phyloP scores from a whole-genome alignment of 371 early-diverging fungal species.

The Fennellomyces sp. region DNA sequence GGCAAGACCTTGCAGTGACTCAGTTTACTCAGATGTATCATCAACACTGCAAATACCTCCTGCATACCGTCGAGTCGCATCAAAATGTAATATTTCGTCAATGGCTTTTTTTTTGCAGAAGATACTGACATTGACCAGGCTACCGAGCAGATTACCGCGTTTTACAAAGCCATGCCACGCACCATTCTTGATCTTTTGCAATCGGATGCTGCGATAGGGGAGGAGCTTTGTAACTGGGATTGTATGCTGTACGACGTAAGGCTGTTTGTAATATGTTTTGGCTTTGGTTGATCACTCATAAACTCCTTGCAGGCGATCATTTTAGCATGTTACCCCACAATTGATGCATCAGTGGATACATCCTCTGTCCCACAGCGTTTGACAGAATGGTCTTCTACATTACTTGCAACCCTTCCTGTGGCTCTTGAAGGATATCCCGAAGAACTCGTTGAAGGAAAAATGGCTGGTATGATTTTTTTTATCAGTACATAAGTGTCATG shows the following conservation, averaged over 20 bases:
- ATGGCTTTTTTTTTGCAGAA: not conserved
- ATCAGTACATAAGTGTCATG: not conserved
- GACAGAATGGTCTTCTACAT: not conserved
- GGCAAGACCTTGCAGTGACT: not conserved
- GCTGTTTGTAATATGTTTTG: not conserved
- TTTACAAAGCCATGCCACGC: not conserved
- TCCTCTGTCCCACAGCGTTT: not conserved
- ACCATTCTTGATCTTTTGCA: not conserved
- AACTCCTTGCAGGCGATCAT: not conserved
- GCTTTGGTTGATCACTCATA: not conserved
- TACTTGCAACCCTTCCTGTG: not conserved
- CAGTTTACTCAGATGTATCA: not conserved
- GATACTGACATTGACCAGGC: not conserved
- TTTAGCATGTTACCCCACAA: not conserved
- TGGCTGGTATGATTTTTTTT: not conserved
- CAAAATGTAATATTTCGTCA: not conserved
- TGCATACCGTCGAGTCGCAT: not conserved
- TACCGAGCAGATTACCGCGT: not conserved
- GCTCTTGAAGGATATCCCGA: not conserved
- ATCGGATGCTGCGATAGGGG: not conserved
- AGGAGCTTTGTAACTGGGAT: slow-evolving; percentile 1
- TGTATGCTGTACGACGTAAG: slow-evolving; percentile 8
- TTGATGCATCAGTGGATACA: not conserved
- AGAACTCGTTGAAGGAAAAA: not conserved
- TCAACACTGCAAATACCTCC: not conserved